These are phyloP conservation scores for Albophoma yamanashiensis DNA, from an alignment of 2,329 filamentous ascomycete genomes.

Conservation along the genomic window DNA sequence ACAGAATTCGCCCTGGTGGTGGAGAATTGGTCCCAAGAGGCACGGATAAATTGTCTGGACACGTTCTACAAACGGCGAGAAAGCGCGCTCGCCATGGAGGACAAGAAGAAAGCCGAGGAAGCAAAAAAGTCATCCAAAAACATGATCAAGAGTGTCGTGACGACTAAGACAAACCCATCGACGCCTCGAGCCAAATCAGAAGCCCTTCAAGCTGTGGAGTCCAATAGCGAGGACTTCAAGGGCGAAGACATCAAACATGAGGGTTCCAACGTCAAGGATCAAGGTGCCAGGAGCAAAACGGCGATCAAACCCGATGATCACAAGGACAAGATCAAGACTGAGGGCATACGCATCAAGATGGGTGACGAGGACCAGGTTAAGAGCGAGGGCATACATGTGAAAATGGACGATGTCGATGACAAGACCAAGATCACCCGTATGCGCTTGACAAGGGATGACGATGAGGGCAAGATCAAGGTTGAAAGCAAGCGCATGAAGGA, in stretches of 20 bases:
- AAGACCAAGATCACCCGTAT: neutral
- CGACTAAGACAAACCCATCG: neutral
- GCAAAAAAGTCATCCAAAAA: constrained; percentile 3
- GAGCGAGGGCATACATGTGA: neutral
- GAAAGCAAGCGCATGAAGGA: neutral
- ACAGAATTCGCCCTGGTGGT: constrained; percentile 84
- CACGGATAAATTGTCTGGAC: constrained; percentile 68
- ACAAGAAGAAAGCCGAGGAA: neutral
- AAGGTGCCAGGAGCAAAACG: neutral
- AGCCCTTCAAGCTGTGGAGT: neutral
- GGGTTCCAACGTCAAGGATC: constrained; percentile 2
- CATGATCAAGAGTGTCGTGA: constrained; percentile 1
- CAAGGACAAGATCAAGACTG: constrained; percentile 6
- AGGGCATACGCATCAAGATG: constrained; percentile 11
- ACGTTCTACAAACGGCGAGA: constrained; percentile 65
- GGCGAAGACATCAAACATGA: constrained; percentile 1
- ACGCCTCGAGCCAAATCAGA: constrained; percentile 2
- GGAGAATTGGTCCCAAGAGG: constrained; percentile 79
- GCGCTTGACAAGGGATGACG: neutral
- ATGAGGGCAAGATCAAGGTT: neutral
- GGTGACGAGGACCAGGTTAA: neutral
- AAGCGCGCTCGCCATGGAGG: constrained; percentile 22
- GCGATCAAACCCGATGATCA: neutral
- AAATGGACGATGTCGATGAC: neutral
- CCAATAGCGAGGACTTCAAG: constrained; percentile 2